These are phyloP conservation scores for Persicaria maculosa DNA, from an alignment of 148 eudicot genomes.

Conservation along the genomic window DNA sequence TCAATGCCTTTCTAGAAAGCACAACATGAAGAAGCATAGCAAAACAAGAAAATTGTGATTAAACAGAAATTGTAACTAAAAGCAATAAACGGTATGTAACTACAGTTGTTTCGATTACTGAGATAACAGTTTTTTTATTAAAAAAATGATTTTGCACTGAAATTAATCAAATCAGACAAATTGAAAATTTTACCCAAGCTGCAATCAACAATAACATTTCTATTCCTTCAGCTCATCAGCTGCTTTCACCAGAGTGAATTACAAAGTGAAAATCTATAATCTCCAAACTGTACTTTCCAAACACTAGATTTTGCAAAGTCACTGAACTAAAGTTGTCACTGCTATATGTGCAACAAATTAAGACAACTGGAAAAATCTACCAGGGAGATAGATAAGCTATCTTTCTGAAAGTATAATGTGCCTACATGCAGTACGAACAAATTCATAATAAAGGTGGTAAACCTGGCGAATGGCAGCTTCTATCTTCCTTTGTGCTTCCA, in stretches of 20 bases:
- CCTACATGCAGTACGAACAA: not conserved
- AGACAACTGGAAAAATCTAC: too few relatives aligned
- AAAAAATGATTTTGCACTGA: not conserved
- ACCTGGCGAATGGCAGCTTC: constrained; percentile 99
- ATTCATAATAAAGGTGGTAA: not conserved
- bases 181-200: not conserved
- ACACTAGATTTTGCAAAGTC: too few relatives aligned
- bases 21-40: constrained; percentile 12
- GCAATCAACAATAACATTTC: not conserved
- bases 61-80: not conserved
- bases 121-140: not conserved
- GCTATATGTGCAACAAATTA: too few relatives aligned
- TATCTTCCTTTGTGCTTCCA: constrained; percentile 95
- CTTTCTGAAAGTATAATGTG: not conserved
- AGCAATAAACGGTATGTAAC: not conserved
- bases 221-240: not conserved
- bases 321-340: too few relatives aligned
- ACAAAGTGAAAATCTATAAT: not conserved
- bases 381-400: too few relatives aligned
- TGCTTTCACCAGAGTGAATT: not conserved
- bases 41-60: not conserved
- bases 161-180: not conserved
- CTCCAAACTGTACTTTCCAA: not conserved
- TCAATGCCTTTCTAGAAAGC: constrained; percentile 85
- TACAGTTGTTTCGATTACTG: not conserved